Evolutionary conservation across 148 eudicot species (phyloP).

Genomic region (Arbutus unedo): DNA sequence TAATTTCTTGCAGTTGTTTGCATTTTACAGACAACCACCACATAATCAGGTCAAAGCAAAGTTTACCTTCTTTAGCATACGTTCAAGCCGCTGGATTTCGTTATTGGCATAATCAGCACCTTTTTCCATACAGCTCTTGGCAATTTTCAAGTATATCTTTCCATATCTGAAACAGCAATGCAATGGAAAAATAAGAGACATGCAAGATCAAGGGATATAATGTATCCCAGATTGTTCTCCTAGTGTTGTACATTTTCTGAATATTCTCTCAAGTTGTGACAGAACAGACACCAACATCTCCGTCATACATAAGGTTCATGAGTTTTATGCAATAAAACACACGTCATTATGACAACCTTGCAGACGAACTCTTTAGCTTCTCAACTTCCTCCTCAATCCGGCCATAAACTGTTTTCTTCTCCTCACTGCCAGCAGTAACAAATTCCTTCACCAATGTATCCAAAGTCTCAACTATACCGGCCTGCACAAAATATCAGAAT

Average conservation of each 20-base stretch:
- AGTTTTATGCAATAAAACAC: neutral
- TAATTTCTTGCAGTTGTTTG: neutral
- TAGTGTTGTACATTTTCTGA: too few relatives aligned
- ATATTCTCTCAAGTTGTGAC: neutral
- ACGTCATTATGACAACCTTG: slow-evolving; percentile 45
- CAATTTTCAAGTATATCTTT: slow-evolving; percentile 77
- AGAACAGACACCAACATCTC: too few relatives aligned
- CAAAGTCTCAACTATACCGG: slow-evolving; percentile 63
- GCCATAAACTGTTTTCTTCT: slow-evolving; percentile 59
- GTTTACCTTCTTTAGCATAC: slow-evolving; percentile 83
- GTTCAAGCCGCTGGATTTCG: slow-evolving; percentile 77
- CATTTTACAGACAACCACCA: neutral
- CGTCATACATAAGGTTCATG: too few relatives aligned
- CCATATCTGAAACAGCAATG: slow-evolving; percentile 51
- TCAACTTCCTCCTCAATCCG: slow-evolving; percentile 72
- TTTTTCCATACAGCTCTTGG: slow-evolving; percentile 79
- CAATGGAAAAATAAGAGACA: slow-evolving; percentile 1
- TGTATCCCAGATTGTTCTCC: neutral
- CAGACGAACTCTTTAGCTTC: slow-evolving; percentile 78
- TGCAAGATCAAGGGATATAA: neutral
- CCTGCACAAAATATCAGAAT: slow-evolving; percentile 37
- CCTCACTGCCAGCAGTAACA: slow-evolving; percentile 56
- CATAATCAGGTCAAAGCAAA: neutral
- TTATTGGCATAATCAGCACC: slow-evolving; percentile 88
- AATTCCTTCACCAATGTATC: slow-evolving; percentile 79